phyloP scores from a whole-genome alignment of 768 basidiomycete genomes.

The Tephrocybe sp. region DNA sequence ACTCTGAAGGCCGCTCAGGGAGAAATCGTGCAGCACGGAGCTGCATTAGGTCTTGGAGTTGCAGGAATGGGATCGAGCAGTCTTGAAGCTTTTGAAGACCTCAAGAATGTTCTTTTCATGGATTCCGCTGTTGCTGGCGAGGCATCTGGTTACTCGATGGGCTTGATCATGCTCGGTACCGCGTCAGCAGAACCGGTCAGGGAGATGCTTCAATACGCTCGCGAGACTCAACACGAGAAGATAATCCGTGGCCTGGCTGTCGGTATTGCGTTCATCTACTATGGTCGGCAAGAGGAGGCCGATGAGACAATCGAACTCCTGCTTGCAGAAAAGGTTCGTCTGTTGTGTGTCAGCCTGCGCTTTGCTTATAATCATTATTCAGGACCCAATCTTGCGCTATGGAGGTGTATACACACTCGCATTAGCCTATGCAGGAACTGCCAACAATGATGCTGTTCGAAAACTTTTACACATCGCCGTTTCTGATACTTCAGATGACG shows the following conservation, averaged over 20 bases:
- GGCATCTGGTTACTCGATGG: slow-evolving; percentile 96
- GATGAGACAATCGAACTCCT: slow-evolving; percentile 77
- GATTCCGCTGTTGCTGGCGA: slow-evolving; percentile 97
- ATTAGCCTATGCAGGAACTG: slow-evolving; percentile 93
- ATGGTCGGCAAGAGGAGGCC: slow-evolving; percentile 90
- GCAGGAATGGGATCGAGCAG: slow-evolving; percentile 92
- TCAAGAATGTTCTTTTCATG: slow-evolving; percentile 85
- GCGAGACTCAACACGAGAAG: slow-evolving; percentile 98
- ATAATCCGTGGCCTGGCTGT: slow-evolving; percentile 95
- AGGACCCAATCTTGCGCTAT: slow-evolving; percentile 97
- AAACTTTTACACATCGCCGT: slow-evolving; percentile 94
- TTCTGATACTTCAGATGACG: slow-evolving; percentile 97
- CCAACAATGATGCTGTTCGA: slow-evolving; percentile 90
- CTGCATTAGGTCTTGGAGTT: slow-evolving; percentile 94
- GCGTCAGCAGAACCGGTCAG: slow-evolving; percentile 74
- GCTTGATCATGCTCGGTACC: slow-evolving; percentile 96
- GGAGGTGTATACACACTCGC: slow-evolving; percentile 97
- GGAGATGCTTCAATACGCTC: slow-evolving; percentile 95
- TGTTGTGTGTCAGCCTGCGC: neutral
- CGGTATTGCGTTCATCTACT: slow-evolving; percentile 89
- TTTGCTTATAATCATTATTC: slow-evolving; percentile 11
- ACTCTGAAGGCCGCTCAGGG: slow-evolving; percentile 71
- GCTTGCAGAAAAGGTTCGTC: slow-evolving; percentile 77
- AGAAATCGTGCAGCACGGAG: slow-evolving; percentile 95
- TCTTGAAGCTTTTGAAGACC: slow-evolving; percentile 85